phyloP scores from a whole-genome alignment of 1,139 yeast species.

The Kodamaea sp. region DNA sequence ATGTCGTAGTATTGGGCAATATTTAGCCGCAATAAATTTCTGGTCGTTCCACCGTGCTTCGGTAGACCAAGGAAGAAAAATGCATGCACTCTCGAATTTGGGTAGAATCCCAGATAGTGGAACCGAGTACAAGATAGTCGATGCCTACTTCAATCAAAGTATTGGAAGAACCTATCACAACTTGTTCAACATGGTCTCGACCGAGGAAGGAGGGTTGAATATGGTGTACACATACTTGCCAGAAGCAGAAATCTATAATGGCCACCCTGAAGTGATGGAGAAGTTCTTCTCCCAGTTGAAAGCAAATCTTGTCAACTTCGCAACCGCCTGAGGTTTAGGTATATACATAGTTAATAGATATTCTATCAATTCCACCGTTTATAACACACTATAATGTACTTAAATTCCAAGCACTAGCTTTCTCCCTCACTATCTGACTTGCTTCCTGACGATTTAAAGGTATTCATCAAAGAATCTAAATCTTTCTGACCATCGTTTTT shows the following conservation, averaged over 20 bases:
- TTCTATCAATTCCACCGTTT: not conserved
- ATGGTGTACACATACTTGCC: conserved; percentile 1
- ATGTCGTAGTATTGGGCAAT: too few species aligned
- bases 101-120: conserved; percentile 15
- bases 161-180: not conserved
- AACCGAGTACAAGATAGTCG: conserved; percentile 1
- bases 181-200: conserved; percentile 1
- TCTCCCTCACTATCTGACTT: conserved; percentile 4
- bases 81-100: conserved; percentile 19
- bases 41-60: not conserved
- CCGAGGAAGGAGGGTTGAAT: conserved; percentile 5
- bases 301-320: conserved; percentile 1
- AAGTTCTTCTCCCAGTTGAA: conserved; percentile 3
- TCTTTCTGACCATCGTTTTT: conserved; percentile 12
- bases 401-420: too few species aligned
- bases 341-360: too few species aligned
- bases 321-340: not conserved
- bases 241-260: conserved; percentile 2
- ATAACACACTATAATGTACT: too few species aligned
- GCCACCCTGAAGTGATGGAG: conserved; percentile 7
- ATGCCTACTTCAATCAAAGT: conserved; percentile 4
- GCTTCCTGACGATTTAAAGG: conserved; percentile 8
- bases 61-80: not conserved
- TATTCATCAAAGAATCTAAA: conserved; percentile 11
- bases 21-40: not conserved